These are phyloP conservation scores for Pythium rhizo-oryzae DNA, from an alignment of 352 stramenopile species.

Conservation along the genomic window DNA sequence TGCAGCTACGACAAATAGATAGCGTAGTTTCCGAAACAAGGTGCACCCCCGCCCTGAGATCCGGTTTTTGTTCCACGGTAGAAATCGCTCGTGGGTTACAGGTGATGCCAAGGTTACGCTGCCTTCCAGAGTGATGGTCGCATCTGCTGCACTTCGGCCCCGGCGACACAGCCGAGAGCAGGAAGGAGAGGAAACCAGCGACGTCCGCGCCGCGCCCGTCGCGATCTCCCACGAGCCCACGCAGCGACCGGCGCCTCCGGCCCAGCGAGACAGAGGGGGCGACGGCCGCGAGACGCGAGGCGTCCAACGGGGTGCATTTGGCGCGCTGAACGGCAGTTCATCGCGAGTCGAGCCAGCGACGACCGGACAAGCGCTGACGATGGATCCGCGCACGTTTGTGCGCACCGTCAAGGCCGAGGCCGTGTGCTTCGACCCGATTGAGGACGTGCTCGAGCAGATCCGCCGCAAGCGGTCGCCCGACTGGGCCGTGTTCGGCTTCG, in stretches of 20 bases:
- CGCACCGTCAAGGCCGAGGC: constrained; percentile 82
- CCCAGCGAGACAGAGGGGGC: too few relatives aligned
- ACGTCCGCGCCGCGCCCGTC: neutral
- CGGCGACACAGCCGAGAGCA: constrained; percentile 1
- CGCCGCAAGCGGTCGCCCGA: constrained; percentile 63
- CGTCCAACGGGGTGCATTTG: too few relatives aligned
- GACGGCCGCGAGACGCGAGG: too few relatives aligned
- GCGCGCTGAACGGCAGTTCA: too few relatives aligned
- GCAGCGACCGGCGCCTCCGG: too few relatives aligned
- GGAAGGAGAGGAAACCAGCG: neutral
- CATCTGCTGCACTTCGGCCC: constrained; percentile 7
- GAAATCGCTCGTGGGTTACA: neutral
- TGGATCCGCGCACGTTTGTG: constrained; percentile 80
- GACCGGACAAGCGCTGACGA: constrained; percentile 2
- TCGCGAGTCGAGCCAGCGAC: too few relatives aligned
- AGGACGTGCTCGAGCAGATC: constrained; percentile 69
- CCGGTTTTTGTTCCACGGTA: constrained; percentile 1
- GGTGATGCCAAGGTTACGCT: neutral
- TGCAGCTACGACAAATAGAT: neutral
- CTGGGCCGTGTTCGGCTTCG: constrained; percentile 80
- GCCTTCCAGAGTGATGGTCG: constrained; percentile 27
- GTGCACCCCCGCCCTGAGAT: neutral
- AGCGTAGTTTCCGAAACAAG: constrained; percentile 10
- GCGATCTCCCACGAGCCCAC: neutral
- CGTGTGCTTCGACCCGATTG: constrained; percentile 77